Base-by-base conservation (phyloP, 2,329 filamentous ascomycete genomes). In the Penicillium carneum region DNA sequence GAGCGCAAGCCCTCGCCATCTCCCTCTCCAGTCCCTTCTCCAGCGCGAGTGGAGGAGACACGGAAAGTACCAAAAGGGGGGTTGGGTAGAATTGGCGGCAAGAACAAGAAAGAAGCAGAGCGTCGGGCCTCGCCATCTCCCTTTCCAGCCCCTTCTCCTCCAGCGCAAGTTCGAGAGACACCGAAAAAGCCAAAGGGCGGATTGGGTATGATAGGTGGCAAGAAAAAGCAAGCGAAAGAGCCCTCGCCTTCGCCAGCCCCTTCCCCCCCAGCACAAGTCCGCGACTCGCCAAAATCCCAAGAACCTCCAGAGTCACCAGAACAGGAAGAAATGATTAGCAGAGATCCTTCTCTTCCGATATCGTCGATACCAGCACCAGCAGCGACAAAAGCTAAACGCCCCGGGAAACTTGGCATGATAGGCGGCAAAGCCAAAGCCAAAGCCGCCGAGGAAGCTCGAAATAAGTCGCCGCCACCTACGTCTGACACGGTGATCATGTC, bases 391-490 rank as follows among this genome's bases (percentile, higher is more conserved):
- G 42, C 62, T 39, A 64, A 74, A 67, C 68, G 63, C 56, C 9
- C 53, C 23, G 63, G 68, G 58, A 76, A 72, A 48, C 65, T 80
- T 3, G 78, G 78, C 3, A 68, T 75, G 38, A 77, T 80, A 56
- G 76, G 78, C 8, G 70, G 73, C 31, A 74, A 70, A 42, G 23
- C 57, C 7, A 71, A 68, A 49, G 41, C 51, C 39, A 69, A 69
- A 51, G 18, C 14, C 31, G 64, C 66, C 42, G 33, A 20, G 20
- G 10, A 42, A 23, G 9, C 39, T 23, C 41, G 57, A 61, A 29
- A 55, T 2, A 39, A 57, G 41, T 63, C 39, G 50, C 43, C 46
- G n/a, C 8, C 59, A 8, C 33, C 49, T 18, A 31, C 59, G 33
- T 29, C 55, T 34, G 53, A 49, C 11, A 39, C 49, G 10, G 7